Evolutionary conservation across 2,329 filamentous ascomycete species (phyloP), one percentile per base, ranked within the genome.

Genomic region (Pseudogymnoascus sp.): DNA sequence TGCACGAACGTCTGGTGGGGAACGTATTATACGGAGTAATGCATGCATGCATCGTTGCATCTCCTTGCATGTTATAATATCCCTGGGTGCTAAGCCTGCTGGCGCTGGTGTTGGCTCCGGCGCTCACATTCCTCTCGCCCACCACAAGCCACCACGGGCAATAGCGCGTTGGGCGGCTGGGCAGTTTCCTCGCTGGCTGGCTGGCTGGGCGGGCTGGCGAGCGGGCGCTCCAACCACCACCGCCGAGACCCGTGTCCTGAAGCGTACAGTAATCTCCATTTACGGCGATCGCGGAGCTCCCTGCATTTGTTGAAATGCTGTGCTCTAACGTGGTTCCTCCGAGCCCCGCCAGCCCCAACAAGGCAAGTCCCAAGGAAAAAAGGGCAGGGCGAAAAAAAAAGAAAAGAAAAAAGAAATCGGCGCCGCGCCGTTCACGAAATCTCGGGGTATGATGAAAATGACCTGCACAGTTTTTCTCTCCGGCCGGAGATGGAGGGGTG

Each of bases 41-140:
- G 45, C 45, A 52, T 52, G 26, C 45, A 52, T 52, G 45, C 45
- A 52, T 52, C 26, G 45, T 52, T 52, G 45, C 45, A 52, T 52
- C 26, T 52, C 45, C 45, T 52, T 52, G 45, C 45, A 52, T 52
- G 45, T 52, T 52, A 52, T 52, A 52, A 52, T 52, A 52, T 52
- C 45, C 45, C 31, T 52, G 45, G 45, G 45, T 52, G n/a, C 26
- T 52, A 52, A 52, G 45, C 26, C 45, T 37, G 58, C 10, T 60
- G 58, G 58, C 38, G 58, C 58, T 60, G 58, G 58, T 5, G 58
- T 41, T 60, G 58, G 58, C 58, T 37, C 31, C 41, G 58, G 31
- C 31, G 58, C 58, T 60, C 33, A 29, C 55, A 38, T 60, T 60
- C 33, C 58, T 60, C 33, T 37, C 26, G 14, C 45, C 11, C 45